A percentile compares a stretch with the other conserved stretches of the same genome.
phyloP scores from a whole-genome alignment of 1,139 yeast genomes.

The Saccharomycopsis hybrid region DNA sequence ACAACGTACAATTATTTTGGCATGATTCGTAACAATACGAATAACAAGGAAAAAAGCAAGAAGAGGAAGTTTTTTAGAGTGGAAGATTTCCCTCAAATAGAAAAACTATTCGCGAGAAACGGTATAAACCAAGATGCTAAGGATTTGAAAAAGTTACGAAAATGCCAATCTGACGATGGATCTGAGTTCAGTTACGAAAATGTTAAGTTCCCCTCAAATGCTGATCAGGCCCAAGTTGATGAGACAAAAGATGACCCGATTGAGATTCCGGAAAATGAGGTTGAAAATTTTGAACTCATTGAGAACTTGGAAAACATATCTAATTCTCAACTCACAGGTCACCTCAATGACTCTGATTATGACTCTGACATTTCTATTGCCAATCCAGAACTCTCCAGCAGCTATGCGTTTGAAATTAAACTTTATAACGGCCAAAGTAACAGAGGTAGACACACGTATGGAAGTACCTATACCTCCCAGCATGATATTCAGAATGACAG shows the following conservation, averaged over 20 bases:
- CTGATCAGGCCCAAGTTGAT: too few species aligned
- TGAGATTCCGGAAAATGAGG: too few species aligned
- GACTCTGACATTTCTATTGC: slow-evolving; percentile 47
- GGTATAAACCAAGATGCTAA: slow-evolving; percentile 10
- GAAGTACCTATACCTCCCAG: background rate
- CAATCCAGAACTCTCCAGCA: slow-evolving; percentile 44
- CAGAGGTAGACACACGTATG: background rate
- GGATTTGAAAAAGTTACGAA: slow-evolving; percentile 2
- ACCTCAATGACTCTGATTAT: slow-evolving; percentile 23
- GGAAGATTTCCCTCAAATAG: slow-evolving; percentile 35
- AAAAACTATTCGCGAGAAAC: slow-evolving; percentile 14
- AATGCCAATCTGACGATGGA: too few species aligned
- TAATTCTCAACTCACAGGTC: slow-evolving; percentile 1
- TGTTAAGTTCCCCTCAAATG: too few species aligned
- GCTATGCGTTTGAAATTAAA: slow-evolving; percentile 47
- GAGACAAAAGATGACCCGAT: too few species aligned
- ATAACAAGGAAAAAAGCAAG: slow-evolving; percentile 7
- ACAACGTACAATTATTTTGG: slow-evolving; percentile 32
- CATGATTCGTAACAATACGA: slow-evolving; percentile 21
- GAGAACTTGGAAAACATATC: background rate
- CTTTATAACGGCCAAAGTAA: slow-evolving; percentile 26
- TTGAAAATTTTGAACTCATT: background rate
- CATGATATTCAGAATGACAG: background rate
- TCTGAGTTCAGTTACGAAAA: too few species aligned
- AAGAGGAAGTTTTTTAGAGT: slow-evolving; percentile 27